Base-by-base conservation (phyloP, 345 rosid genomes). In the Pistacia vera region DNA sequence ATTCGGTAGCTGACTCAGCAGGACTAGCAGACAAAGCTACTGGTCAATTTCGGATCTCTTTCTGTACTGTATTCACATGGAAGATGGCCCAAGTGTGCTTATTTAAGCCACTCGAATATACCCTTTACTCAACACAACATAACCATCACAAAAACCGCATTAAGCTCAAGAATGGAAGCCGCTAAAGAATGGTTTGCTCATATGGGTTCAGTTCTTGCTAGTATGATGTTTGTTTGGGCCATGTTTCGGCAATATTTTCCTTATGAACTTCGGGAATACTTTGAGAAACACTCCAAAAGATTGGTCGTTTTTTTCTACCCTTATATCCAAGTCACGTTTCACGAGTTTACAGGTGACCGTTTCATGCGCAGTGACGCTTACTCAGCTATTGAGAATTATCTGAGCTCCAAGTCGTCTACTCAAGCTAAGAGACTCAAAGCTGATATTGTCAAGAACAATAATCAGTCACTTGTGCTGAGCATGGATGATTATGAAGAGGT, bases 401-500 rank as follows among this genome's bases (percentile, higher is more conserved):
- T 90, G 48, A 81, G 85, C 49, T 68, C 79, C 30, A 85, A 68
- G 73, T 82, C 90, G 2, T 84, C 88, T 2, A 74, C 77, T 14
- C 82, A 76, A 41, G 95, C 92, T 0, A 86, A 77, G 75, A 83
- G 81, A 58, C 88, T 87, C 54, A 86, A 80, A 75, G 95, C 92
- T 4, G 89, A 83, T 58, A 71, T 78, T 9, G 65, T 81, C 8
- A 80, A 70, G 80, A 80, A 81, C 79, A 73, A 59, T 48, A 86
- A 74, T 71, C 81, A 80, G 30, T 77, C 90, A 0, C 80, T 91
- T 28, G 86, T 89, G 36, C 86, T 89, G 5, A 83, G 84, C 44
- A 86, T 91, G 95, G 93, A 89, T 30, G 95, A 88, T 65, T 74
- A 81, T 60, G 86, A 89, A 52, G 88, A 86, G 66, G 82, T 89